Conservation (phyloP, 352 stramenopile genomes). For the Phytophthora brassicae region DNA sequence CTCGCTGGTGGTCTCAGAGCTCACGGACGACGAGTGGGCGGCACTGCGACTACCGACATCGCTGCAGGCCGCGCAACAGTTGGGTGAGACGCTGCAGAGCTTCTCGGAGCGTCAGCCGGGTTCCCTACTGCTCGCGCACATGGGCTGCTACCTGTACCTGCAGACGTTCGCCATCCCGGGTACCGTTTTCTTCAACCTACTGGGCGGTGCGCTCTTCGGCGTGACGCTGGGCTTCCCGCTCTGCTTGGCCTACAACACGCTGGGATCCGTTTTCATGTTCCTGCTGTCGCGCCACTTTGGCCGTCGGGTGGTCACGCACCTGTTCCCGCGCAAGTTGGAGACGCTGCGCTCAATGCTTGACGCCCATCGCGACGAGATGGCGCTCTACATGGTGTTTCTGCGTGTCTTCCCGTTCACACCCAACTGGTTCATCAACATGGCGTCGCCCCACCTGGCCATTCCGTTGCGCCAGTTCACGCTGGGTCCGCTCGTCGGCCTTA, state of each 20-base stretch:
- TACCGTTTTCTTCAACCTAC: slow-evolving; percentile 81
- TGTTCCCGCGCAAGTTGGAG: slow-evolving; percentile 55
- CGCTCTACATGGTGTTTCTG: slow-evolving; percentile 84
- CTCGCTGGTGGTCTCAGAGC: slow-evolving; percentile 51
- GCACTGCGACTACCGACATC: slow-evolving; percentile 61
- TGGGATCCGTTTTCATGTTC: slow-evolving; percentile 80
- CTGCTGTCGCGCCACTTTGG: slow-evolving; percentile 64
- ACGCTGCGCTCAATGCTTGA: slow-evolving; percentile 60
- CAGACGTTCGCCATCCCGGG: slow-evolving; percentile 82
- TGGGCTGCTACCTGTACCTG: slow-evolving; percentile 73
- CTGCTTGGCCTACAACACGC: slow-evolving; percentile 79
- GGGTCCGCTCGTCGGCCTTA: slow-evolving; percentile 63
- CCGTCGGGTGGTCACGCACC: slow-evolving; percentile 47
- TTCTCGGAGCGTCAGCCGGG: slow-evolving; percentile 43
- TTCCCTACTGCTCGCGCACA: slow-evolving; percentile 65
- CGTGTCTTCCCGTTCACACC: slow-evolving; percentile 83
- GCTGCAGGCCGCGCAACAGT: slow-evolving; percentile 56
- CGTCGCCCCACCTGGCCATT: slow-evolving; percentile 73
- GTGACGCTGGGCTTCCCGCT: slow-evolving; percentile 70
- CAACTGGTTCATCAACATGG: slow-evolving; percentile 89
- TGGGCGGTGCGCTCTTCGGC: slow-evolving; percentile 74
- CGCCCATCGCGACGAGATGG: slow-evolving; percentile 69
- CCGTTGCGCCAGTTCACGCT: slow-evolving; percentile 61
- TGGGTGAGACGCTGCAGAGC: slow-evolving; percentile 63
- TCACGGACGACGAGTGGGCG: slow-evolving; percentile 57